A percentile compares a stretch with the other conserved stretches of the same genome.
phyloP scores from a whole-genome alignment of 2,329 filamentous ascomycete species.

The Chlorencoelia australis region DNA sequence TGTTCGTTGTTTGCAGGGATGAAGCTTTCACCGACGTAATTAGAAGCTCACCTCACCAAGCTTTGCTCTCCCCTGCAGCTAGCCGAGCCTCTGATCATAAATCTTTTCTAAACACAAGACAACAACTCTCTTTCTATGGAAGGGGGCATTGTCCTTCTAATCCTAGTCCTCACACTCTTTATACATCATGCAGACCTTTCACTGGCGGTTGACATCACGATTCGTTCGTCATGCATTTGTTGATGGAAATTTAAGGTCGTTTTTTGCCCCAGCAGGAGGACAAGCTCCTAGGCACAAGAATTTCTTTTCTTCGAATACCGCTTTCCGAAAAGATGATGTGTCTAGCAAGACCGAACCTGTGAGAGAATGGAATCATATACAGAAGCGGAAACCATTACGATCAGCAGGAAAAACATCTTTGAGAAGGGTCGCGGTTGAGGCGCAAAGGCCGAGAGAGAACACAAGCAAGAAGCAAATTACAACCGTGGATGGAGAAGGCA shows the following conservation, averaged over 20 bases:
- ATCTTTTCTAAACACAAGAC: background rate
- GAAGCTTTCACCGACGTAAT: too few species aligned
- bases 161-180: too few species aligned
- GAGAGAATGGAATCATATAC: constrained; percentile 4
- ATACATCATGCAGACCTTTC: constrained; percentile 18
- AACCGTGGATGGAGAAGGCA: constrained; percentile 28
- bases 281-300: constrained; percentile 41
- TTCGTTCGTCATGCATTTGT: too few species aligned
- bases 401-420: constrained; percentile 61
- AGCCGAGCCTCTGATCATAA: background rate
- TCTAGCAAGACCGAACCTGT: background rate
- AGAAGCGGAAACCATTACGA: constrained; percentile 36
- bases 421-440: constrained; percentile 76
- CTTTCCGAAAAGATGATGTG: constrained; percentile 33
- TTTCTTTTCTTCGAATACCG: constrained; percentile 58
- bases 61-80: too few species aligned
- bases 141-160: too few species aligned
- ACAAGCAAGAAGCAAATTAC: constrained; percentile 13
- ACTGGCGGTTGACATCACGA: too few species aligned
- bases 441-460: constrained; percentile 50
- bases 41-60: too few species aligned
- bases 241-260: constrained; percentile 11
- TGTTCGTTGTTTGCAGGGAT: too few species aligned
- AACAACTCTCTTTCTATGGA: too few species aligned
- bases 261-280: constrained; percentile 33